Evolutionary conservation across 306 rosid genomes (phyloP).

Genomic region (Glycine soja): DNA sequence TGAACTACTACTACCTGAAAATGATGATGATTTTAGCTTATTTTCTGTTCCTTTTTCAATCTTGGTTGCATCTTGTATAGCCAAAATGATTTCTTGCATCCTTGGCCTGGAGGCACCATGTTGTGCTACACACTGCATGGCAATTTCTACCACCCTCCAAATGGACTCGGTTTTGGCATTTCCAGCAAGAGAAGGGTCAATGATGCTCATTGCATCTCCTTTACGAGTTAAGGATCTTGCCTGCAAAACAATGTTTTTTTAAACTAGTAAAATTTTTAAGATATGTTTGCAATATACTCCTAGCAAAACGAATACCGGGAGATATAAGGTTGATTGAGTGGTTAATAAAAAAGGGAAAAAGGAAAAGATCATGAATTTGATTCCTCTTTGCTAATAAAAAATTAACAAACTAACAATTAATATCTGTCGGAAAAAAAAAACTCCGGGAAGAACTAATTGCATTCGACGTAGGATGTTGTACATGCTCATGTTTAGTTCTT

Average conservation of each 20-base stretch:
- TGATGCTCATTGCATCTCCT: conserved; percentile 77
- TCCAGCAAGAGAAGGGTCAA: conserved; percentile 65
- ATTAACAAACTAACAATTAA: too few species aligned
- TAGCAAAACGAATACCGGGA: too few species aligned
- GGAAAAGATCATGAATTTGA: too few species aligned
- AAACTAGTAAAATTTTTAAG: too few species aligned
- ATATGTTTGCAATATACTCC: too few species aligned
- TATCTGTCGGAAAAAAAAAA: too few species aligned
- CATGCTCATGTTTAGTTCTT: too few species aligned
- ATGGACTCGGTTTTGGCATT: conserved; percentile 75
- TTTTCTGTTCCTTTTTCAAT: conserved; percentile 65
- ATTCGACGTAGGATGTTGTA: too few species aligned
- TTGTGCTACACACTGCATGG: conserved; percentile 77
- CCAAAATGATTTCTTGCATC: conserved; percentile 85
- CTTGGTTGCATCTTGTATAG: conserved; percentile 80
- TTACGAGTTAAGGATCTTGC: conserved; percentile 69
- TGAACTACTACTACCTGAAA: conserved; percentile 38
- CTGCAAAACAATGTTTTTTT: conserved; percentile 50
- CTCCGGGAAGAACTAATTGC: too few species aligned
- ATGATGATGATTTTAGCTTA: conserved; percentile 56
- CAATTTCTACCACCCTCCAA: conserved; percentile 86
- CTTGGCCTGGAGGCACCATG: conserved; percentile 80
- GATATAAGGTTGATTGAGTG: too few species aligned
- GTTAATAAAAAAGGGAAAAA: too few species aligned
- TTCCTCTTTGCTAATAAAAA: too few species aligned